These are phyloP conservation scores for Aspergillus transmontanensis DNA, from an alignment of 2,329 filamentous ascomycete genomes.

Conservation along the genomic window DNA sequence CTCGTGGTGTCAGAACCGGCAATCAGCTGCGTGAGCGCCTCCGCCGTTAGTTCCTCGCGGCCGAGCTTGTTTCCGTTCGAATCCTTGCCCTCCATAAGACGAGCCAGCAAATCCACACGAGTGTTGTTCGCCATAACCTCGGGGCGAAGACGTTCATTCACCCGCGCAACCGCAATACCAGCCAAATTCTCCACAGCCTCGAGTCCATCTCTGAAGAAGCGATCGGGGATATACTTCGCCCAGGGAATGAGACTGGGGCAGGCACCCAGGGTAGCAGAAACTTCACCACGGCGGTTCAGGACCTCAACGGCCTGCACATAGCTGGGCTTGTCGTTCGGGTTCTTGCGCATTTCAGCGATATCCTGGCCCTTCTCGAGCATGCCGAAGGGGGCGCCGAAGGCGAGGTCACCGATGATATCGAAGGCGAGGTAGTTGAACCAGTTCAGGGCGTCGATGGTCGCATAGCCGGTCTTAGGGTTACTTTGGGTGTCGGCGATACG, in stretches of 20 bases:
- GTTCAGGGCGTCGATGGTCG: slow-evolving; percentile 70
- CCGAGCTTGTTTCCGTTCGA: slow-evolving; percentile 75
- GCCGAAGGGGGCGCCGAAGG: slow-evolving; percentile 77
- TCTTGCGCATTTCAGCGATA: slow-evolving; percentile 70
- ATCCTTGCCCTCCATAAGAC: slow-evolving; percentile 84
- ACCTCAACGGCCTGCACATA: slow-evolving; percentile 84
- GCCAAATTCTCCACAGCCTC: slow-evolving; percentile 77
- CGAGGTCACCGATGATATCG: slow-evolving; percentile 62
- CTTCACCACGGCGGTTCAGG: slow-evolving; percentile 83
- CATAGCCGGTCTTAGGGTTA: slow-evolving; percentile 55
- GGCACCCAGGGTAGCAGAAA: slow-evolving; percentile 77
- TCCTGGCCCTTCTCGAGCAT: slow-evolving; percentile 80
- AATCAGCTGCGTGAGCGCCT: slow-evolving; percentile 86
- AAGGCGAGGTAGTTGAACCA: slow-evolving; percentile 77
- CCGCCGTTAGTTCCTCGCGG: slow-evolving; percentile 79
- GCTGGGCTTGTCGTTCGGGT: slow-evolving; percentile 62
- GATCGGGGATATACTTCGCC: slow-evolving; percentile 77
- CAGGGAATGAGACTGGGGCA: slow-evolving; percentile 75
- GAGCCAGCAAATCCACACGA: slow-evolving; percentile 77
- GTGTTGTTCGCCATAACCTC: slow-evolving; percentile 62
- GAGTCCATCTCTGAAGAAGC: slow-evolving; percentile 77
- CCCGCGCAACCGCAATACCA: slow-evolving; percentile 83
- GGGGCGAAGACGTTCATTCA: slow-evolving; percentile 71
- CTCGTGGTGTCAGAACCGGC: slow-evolving; percentile 68
- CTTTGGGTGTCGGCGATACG: slow-evolving; percentile 55